Evolutionary conservation across 257 asterid species (phyloP), one percentile per base, ranked within the genome.

Genomic region (Plantago elongata): DNA sequence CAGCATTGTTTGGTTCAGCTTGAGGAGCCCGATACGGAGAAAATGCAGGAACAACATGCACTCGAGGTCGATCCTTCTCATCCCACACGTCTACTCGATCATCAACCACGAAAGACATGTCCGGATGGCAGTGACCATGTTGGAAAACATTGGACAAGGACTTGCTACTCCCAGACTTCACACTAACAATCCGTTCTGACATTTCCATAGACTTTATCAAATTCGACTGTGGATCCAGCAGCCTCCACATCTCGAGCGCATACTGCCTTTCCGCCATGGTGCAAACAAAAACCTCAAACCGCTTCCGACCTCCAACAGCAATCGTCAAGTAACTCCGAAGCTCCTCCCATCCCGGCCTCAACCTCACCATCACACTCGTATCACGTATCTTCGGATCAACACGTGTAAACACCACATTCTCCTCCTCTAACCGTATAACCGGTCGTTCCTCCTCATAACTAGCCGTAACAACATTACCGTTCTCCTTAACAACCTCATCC

Each of bases 171-270:
- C 97, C 98, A 70, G 98, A 80, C 73, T 89, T 92, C 68, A 92
- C 98, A 54, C 97, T 89, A 42, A 84, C 95, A 72, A 92, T 84
- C 18, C 97, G 98, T 59, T 84, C 83, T 80, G 84, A 73, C 58
- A 86, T 81, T 77, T 86, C 89, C 74, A 75, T 81, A 11, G 79
- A 69, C 77, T 72, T 74, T 69, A 92, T 86, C 82, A 92, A 80
- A 74, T 83, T 86, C 51, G 95, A 92, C 44, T 85, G 96, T 17
- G 98, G 97, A 71, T 92, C 98, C 66, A 92, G 97, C 71, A 92
- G 97, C 74, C 98, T 87, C 98, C 98, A 92, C 98, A 92, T 92
- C 76, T 92, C 98, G 71, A 92, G 63, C 49, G 98, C 98, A 73
- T 92, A 92, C 74, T 92, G 96, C 74, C 95, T 83, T 76, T 92